Conservation (phyloP, 306 rosid genomes). For the Lathyrus tuberosus region DNA sequence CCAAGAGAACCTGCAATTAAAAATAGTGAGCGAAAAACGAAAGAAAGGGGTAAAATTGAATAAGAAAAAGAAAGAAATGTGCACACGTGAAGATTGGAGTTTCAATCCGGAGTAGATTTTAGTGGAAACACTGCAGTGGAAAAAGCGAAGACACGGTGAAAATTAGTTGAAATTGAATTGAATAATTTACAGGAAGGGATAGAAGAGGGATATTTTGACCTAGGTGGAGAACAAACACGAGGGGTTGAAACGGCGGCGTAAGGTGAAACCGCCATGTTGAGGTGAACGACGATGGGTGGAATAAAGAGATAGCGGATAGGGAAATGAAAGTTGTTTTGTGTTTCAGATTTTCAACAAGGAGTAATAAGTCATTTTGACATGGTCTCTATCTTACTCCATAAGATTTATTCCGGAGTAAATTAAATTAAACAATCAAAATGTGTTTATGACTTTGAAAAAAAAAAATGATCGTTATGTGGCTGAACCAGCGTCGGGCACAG, state of each 20-base stretch:
- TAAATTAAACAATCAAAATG: no score
- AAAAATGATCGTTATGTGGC: no score
- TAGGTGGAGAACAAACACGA: constrained; percentile 47
- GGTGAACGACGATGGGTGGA: neutral
- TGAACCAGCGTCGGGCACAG: no score
- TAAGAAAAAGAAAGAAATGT: neutral
- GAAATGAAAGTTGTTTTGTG: neutral
- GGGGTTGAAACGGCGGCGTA: constrained; percentile 51
- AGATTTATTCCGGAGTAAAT: no score
- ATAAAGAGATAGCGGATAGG: neutral
- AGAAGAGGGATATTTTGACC: constrained; percentile 48
- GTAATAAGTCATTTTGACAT: neutral
- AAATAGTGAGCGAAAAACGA: constrained; percentile 3
- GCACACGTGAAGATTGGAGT: constrained; percentile 65
- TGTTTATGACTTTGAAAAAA: no score
- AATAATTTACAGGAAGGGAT: neutral
- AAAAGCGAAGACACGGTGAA: constrained; percentile 9
- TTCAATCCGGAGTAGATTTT: constrained; percentile 79
- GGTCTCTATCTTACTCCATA: no score
- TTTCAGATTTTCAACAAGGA: constrained; percentile 6
- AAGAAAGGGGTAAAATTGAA: neutral
- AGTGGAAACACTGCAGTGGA: constrained; percentile 50
- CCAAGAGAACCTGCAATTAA: constrained; percentile 56
- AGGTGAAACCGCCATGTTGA: constrained; percentile 62
- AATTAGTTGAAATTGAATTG: neutral